A percentile compares a stretch with the other conserved stretches of the same genome.
Evolutionary conservation across 208 protist genomes (phyloP).

Genomic region (Leishmania major): DNA sequence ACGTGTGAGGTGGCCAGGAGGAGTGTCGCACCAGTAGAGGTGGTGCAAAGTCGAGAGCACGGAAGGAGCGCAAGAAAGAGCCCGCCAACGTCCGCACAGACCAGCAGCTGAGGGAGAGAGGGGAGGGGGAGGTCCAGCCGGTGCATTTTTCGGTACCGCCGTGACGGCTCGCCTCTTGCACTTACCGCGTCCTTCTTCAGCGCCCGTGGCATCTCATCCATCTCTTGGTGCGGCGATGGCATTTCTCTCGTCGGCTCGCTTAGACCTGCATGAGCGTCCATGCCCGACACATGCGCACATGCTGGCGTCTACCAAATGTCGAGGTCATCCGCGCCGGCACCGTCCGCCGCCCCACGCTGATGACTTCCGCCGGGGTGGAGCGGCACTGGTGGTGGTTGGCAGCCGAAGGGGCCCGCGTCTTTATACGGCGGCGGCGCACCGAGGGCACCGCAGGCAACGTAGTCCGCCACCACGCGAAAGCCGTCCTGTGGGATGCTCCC

Average conservation of each 20-base stretch:
- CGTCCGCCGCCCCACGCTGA: conserved; percentile 3
- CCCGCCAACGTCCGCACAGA: background rate
- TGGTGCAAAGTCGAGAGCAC: background rate
- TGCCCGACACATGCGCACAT: background rate
- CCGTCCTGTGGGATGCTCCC: conserved; percentile 48
- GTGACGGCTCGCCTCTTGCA: background rate
- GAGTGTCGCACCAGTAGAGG: background rate
- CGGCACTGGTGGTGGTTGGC: conserved; percentile 4
- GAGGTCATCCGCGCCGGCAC: background rate
- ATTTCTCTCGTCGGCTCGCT: background rate
- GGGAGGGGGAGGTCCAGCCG: background rate
- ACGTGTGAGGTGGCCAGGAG: background rate
- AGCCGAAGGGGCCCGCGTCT: conserved; percentile 12
- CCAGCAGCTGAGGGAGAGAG: background rate
- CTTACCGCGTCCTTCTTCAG: background rate
- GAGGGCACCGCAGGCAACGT: conserved; percentile 61
- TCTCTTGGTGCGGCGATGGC: background rate
- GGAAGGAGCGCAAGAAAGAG: background rate
- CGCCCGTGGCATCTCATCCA: background rate
- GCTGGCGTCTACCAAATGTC: conserved; percentile 17
- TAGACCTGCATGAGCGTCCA: background rate
- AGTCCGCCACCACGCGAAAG: conserved; percentile 91
- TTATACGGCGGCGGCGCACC: conserved; percentile 17
- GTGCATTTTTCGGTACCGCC: background rate
- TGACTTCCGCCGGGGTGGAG: background rate